Evolutionary conservation across 345 rosid species (phyloP).

Genomic region (Clarkia xantiana): DNA sequence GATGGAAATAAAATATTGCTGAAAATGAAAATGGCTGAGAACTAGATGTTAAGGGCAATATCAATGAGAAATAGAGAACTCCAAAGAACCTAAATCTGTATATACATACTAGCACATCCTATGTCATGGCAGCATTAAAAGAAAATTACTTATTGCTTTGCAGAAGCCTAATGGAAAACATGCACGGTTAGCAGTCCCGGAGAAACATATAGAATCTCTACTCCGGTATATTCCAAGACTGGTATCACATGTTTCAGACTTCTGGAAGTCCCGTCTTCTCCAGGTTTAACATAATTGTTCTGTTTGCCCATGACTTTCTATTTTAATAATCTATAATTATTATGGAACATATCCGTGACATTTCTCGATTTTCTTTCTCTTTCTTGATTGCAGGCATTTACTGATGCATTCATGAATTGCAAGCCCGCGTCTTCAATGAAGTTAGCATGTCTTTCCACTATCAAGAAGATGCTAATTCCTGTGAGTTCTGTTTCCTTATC

Average conservation of each 20-base stretch:
- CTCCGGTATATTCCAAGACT: constrained; percentile 61
- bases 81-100: no score
- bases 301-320: constrained; percentile 2
- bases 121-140: no score
- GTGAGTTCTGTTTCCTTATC: constrained; percentile 30
- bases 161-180: constrained; percentile 32
- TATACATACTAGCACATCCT: no score
- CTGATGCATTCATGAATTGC: constrained; percentile 43
- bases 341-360: no score
- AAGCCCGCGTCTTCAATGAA: constrained; percentile 49
- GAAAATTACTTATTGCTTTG: constrained; percentile 11
- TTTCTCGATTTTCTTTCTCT: not conserved
- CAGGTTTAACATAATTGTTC: constrained; percentile 34
- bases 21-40: no score
- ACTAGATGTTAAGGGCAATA: no score
- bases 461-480: constrained; percentile 55
- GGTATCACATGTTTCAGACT: constrained; percentile 21
- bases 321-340: no score
- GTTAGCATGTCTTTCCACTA: constrained; percentile 42
- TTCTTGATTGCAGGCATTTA: constrained; percentile 60
- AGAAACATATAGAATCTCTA: constrained; percentile 33
- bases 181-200: constrained; percentile 26
- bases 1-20: no score
- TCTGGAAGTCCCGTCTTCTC: constrained; percentile 52
- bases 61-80: no score